Evolutionary conservation across 2,329 filamentous ascomycete species (phyloP).

Genomic region (Exophiala lecanii-corni): DNA sequence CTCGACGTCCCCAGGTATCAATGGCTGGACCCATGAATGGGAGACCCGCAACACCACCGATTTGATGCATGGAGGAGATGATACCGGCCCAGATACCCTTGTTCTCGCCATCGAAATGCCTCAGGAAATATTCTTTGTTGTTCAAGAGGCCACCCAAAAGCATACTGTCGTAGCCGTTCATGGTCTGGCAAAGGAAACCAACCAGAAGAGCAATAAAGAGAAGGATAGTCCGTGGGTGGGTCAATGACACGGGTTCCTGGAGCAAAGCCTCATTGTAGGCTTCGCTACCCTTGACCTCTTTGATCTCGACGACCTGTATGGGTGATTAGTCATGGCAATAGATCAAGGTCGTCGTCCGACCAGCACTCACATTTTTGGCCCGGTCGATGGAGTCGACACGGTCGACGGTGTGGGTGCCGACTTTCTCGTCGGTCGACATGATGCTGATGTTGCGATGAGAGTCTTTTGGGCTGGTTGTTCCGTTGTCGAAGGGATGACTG

Average conservation of each 20-base stretch:
- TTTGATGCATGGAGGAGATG: slow-evolving; percentile 46
- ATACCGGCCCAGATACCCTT: slow-evolving; percentile 43
- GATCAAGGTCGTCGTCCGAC: not conserved
- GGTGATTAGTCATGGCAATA: not conserved
- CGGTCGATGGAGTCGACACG: slow-evolving; percentile 14
- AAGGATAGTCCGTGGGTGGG: slow-evolving; percentile 14
- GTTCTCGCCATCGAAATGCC: slow-evolving; percentile 39
- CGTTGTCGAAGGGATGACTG: slow-evolving; percentile 8
- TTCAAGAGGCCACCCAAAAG: slow-evolving; percentile 51
- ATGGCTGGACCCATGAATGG: slow-evolving; percentile 44
- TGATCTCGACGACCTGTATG: slow-evolving; percentile 28
- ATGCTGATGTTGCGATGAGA: slow-evolving; percentile 3
- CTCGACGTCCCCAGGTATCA: slow-evolving; percentile 49
- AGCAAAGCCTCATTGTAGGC: slow-evolving; percentile 53
- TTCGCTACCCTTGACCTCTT: slow-evolving; percentile 49
- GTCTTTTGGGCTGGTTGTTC: not conserved
- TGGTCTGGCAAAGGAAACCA: slow-evolving; percentile 46
- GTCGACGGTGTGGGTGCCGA: slow-evolving; percentile 11
- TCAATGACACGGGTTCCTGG: slow-evolving; percentile 41
- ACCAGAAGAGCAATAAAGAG: slow-evolving; percentile 23
- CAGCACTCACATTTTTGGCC: slow-evolving; percentile 22
- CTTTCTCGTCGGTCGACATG: slow-evolving; percentile 20
- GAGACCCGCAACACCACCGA: slow-evolving; percentile 42
- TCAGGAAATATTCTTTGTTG: slow-evolving; percentile 41
- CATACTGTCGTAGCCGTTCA: slow-evolving; percentile 57